Evolutionary conservation across 306 rosid genomes (phyloP), one percentile per base, ranked within the genome.

Genomic region (Castanospermum australe): DNA sequence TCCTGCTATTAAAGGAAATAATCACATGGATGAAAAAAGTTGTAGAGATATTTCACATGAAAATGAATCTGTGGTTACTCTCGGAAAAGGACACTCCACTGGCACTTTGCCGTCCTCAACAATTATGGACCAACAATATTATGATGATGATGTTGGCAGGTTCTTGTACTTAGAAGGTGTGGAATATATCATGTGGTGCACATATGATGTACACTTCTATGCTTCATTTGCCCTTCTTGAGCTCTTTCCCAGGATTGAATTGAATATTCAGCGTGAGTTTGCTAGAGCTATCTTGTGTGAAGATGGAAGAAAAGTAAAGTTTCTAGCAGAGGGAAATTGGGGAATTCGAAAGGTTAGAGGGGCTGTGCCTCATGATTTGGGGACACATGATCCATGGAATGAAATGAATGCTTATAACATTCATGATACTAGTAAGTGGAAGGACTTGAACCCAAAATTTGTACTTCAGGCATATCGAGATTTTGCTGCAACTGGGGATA

Each of bases 191-290:
- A 93, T 95, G 99, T 95, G 99, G 99, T 87, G 92, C 91, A 95
- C 99, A 24, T 95, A 95, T 84, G 99, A 95, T 54, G 99, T 95
- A 56, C 99, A 95, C 86, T 95, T 95, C 71, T 95, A 95, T 80
- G 99, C 99, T 65, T 95, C 99, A 44, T 95, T 88, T 85, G 99
- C 99, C 14, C 99, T 95, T 79, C 99, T 95, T n/a, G 93, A 84
- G 79, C 88, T 95, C 82, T 95, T 95, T 85, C 99, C 99, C 21
- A 90, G 79, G 83, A 95, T 95, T 48, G 99, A 95, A 78, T 92
- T 95, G 71, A 93, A 87, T 83, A 93, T 95, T 59, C 99, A 95
- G 77, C 93, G 95, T 56, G 99, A 95, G 47, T 95, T 95, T 81
- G 99, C 99, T 18, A 88, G 89, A 87, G 99, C 99, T 39, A 92